Percentiles rank a stretch among this genome's conserved stretches.
Evolutionary conservation across 2,329 filamentous ascomycete genomes (phyloP).

Genomic region (Calycina herbarum): DNA sequence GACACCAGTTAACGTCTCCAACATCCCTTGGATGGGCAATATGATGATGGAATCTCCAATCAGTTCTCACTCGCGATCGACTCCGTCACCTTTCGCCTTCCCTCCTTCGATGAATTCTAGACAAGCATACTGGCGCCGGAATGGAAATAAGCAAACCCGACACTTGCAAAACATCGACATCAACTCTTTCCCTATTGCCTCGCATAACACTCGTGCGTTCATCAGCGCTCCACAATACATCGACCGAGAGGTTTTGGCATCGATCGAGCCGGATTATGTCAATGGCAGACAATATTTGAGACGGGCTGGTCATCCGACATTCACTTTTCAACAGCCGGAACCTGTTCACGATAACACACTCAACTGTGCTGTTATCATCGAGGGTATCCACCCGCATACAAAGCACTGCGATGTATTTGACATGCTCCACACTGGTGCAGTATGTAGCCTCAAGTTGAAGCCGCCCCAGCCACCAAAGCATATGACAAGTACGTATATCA

Average conservation of each 20-base stretch:
- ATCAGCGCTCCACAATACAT: not conserved
- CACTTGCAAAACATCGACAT: not conserved
- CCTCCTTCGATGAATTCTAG: not conserved
- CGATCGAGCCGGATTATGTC: not conserved
- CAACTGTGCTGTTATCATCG: not conserved
- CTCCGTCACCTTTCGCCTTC: not conserved
- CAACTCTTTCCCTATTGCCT: not conserved
- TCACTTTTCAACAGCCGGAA: not conserved
- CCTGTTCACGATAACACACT: not conserved
- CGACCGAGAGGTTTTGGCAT: not conserved
- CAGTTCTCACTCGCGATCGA: not conserved
- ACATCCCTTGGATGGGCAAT: not conserved
- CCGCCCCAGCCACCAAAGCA: not conserved
- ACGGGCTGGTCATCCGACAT: not conserved
- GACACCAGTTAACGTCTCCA: not conserved
- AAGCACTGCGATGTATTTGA: conserved; percentile 5
- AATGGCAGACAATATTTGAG: not conserved
- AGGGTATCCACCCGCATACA: not conserved
- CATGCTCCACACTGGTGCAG: not conserved
- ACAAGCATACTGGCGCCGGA: not conserved
- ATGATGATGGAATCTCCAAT: not conserved
- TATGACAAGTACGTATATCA: not conserved
- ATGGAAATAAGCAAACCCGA: not conserved
- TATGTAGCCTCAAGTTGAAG: conserved; percentile 1
- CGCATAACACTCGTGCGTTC: not conserved